phyloP scores from a whole-genome alignment of 2,329 filamentous ascomycete species.

The Verticillium longisporum region DNA sequence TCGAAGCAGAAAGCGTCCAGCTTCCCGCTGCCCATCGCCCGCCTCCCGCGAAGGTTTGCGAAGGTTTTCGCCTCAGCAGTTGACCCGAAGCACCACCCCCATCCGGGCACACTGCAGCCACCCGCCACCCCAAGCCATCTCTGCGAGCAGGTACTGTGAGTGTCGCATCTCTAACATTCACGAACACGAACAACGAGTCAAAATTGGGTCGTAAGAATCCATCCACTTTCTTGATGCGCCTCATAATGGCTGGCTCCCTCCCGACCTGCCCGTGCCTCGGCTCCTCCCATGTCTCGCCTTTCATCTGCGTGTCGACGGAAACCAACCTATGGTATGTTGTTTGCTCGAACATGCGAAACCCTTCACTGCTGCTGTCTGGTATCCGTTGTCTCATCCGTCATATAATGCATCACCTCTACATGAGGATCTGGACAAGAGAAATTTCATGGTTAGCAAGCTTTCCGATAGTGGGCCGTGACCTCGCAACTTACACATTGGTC shows the following conservation, averaged over 20 bases:
- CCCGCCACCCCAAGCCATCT: neutral
- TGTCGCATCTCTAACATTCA: neutral
- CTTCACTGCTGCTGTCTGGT: neutral
- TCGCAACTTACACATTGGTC: conserved; percentile 72
- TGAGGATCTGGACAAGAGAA: neutral
- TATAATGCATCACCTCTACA: neutral
- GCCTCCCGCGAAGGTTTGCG: neutral
- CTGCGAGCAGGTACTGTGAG: neutral
- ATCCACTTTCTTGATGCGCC: neutral
- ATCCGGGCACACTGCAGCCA: neutral
- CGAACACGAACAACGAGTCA: neutral
- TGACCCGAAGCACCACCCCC: neutral
- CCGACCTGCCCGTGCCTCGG: neutral
- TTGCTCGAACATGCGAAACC: neutral
- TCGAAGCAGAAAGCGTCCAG: no score
- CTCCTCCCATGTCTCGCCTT: neutral
- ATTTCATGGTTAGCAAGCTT: neutral
- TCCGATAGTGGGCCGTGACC: neutral
- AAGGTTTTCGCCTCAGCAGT: neutral
- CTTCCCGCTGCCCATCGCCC: no score
- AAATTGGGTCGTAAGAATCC: neutral
- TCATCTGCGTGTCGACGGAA: neutral
- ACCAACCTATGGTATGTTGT: neutral
- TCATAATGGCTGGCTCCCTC: neutral
- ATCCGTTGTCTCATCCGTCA: neutral